Conservation (phyloP, 2,329 filamentous ascomycete genomes). For the Xylaria digitata region DNA sequence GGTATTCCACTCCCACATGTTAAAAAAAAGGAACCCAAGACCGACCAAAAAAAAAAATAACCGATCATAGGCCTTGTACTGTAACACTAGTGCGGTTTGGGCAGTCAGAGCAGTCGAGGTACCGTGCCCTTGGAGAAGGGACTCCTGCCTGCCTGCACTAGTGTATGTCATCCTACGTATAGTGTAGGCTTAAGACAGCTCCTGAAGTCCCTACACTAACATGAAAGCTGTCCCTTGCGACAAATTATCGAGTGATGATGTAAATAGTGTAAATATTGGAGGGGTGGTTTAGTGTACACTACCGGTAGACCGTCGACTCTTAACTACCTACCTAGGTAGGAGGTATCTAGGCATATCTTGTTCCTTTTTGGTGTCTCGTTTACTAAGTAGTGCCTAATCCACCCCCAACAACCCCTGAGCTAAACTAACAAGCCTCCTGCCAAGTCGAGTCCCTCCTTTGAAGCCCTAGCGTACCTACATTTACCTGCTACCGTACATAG, state of each 20-base stretch:
- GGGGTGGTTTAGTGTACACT: not conserved
- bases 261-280: not conserved
- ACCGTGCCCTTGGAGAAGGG: not conserved
- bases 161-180: not conserved
- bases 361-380: constrained; percentile 22
- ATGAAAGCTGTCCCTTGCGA: not conserved
- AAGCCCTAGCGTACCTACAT: not conserved
- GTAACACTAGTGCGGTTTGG: constrained; percentile 40
- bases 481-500: too few relatives aligned
- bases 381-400: not conserved
- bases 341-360: not conserved
- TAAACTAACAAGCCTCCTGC: constrained; percentile 23
- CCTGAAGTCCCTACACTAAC: constrained; percentile 26
- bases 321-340: not conserved
- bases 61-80: constrained; percentile 10
- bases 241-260: not conserved
- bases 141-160: constrained; percentile 20
- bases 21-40: not conserved
- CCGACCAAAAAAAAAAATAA: constrained; percentile 12
- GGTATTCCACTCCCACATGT: not conserved
- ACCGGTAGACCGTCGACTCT: too few relatives aligned
- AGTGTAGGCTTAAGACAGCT: constrained; percentile 19
- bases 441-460: constrained; percentile 24
- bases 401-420: constrained; percentile 26
- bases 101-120: constrained; percentile 20